Evolutionary conservation across 1,139 yeast species (phyloP).

Genomic region (Suhomyces panamericanus): DNA sequence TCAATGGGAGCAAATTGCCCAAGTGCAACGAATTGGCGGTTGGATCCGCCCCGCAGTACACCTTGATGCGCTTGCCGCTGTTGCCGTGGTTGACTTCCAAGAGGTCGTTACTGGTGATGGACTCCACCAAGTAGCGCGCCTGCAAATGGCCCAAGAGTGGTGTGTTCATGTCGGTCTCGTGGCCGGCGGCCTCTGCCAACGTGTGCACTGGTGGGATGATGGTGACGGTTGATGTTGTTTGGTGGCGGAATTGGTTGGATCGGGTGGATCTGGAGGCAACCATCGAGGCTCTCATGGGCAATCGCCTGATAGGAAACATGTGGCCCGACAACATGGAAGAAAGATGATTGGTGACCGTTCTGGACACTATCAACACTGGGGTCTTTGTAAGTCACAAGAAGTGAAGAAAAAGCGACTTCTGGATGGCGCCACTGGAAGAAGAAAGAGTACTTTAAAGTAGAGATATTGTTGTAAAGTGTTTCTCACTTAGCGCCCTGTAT

Average conservation of each 20-base stretch:
- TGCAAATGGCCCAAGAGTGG: slow-evolving; percentile 49
- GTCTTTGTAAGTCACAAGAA: too few species aligned
- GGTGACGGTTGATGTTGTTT: slow-evolving; percentile 24
- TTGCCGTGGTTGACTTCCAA: slow-evolving; percentile 34
- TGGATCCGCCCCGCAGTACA: slow-evolving; percentile 97
- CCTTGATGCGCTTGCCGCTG: slow-evolving; percentile 44
- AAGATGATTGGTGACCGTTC: too few species aligned
- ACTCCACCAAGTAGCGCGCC: slow-evolving; percentile 49
- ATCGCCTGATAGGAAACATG: background rate
- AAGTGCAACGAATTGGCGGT: slow-evolving; percentile 86
- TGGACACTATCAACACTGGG: too few species aligned
- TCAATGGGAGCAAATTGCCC: slow-evolving; percentile 85
- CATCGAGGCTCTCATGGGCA: background rate
- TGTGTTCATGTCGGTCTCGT: slow-evolving; percentile 31
- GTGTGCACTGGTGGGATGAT: slow-evolving; percentile 40
- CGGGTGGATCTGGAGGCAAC: background rate
- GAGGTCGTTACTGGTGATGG: slow-evolving; percentile 49
- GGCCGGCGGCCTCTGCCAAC: slow-evolving; percentile 27
- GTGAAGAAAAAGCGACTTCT: too few species aligned
- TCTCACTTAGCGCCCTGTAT: too few species aligned
- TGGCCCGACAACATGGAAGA: background rate
- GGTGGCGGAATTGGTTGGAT: slow-evolving; percentile 1
- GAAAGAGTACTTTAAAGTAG: too few species aligned
- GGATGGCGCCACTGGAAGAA: too few species aligned
- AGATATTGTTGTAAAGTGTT: too few species aligned